Evolutionary conservation across 495 filamentous ascomycete species (phyloP), one percentile per base, ranked within the genome.

Genomic region (Glutinoglossum americanum): DNA sequence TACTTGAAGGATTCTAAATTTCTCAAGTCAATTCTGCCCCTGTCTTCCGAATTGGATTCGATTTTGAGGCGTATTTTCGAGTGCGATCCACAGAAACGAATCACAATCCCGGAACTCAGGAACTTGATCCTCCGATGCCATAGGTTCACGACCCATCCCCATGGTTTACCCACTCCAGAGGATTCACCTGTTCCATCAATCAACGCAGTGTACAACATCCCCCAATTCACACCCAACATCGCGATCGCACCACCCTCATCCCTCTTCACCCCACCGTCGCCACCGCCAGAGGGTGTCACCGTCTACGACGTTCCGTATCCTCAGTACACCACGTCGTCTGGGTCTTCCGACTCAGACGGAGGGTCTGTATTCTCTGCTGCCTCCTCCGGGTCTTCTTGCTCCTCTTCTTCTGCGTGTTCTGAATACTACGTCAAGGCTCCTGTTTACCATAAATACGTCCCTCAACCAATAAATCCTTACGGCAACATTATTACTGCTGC

Each of bases 31-130:
- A 99, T 99, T 62, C 74, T 99, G 44, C 93, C 92, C 21, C 69
- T 99, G 64, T 93, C 92, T 60, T 75, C 82, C 65, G 89, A 95
- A 64, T 78, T 97, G 71, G 85, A 97, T 70, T 71, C 76, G 65
- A 94, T 97, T 60, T 71, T 99, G 61, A 82, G 81, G 54, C 80
- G 84, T 62, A 84, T 97, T 60, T 99, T 99, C 69, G 88, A 94
- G 62, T 78, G 76, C 68, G 81, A 95, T 70, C 93, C 92, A 55
- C 74, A 78, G 62, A 83, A 87, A 68, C 75, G 92, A 68, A 92
- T 95, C 62, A 80, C 81, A 65, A 81, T 99, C 62, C 73, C 79
- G 60, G 87, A 96, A 70, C 76, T 97, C 33, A 78, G 85, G 66
- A 73, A 75, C 56, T 70, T 84, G 64, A 93, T 98, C 64, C 62